phyloP scores from a whole-genome alignment of 208 protist genomes.

The Crithidia fasciculata region DNA sequence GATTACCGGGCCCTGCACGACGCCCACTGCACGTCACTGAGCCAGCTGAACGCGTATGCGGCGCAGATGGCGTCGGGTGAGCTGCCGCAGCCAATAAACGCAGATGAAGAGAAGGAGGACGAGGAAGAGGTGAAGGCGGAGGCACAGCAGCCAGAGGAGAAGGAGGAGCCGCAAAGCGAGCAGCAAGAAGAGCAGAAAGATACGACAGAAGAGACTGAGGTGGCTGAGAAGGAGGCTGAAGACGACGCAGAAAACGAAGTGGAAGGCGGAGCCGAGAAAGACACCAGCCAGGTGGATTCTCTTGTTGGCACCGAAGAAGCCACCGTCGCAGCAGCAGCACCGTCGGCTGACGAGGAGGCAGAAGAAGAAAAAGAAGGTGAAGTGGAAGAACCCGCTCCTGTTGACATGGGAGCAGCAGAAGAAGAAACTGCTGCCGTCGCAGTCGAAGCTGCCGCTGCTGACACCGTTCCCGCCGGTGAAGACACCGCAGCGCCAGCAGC shows the following conservation, averaged over 20 bases:
- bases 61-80: slow-evolving; percentile 4
- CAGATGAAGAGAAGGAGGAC: not conserved
- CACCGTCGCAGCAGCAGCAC: too few species aligned
- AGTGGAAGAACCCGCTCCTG: too few species aligned
- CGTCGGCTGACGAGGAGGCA: too few species aligned
- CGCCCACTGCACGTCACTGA: slow-evolving; percentile 9
- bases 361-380: too few species aligned
- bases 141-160: not conserved
- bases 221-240: not conserved
- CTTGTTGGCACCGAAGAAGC: too few species aligned
- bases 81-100: not conserved
- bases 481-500: too few species aligned
- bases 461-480: too few species aligned
- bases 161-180: not conserved
- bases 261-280: not conserved
- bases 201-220: not conserved
- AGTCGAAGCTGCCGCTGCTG: too few species aligned
- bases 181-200: not conserved
- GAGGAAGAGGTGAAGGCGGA: not conserved
- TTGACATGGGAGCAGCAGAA: too few species aligned
- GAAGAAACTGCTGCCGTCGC: too few species aligned
- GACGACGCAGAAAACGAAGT: not conserved
- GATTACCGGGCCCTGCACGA: slow-evolving; percentile 14
- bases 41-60: slow-evolving; percentile 19
- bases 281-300: too few species aligned